These are phyloP conservation scores for Balakata baccata DNA, from an alignment of 345 rosid species.

Conservation along the genomic window DNA sequence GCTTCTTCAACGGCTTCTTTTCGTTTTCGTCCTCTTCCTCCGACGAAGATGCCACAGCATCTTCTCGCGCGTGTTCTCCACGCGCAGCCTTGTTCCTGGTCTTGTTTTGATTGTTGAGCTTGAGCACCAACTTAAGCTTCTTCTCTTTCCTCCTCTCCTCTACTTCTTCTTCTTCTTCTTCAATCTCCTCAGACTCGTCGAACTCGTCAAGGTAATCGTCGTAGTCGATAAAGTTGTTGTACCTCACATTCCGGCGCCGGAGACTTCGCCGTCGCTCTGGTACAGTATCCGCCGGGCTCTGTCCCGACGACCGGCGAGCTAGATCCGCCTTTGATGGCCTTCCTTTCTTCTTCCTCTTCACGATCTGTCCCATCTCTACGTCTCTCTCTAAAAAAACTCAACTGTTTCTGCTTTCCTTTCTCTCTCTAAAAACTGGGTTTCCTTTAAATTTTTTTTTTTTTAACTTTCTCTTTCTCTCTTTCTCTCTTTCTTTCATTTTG, in stretches of 20 bases:
- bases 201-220: slow-evolving; percentile 64
- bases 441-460: slow-evolving; percentile 28
- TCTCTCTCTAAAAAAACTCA: slow-evolving; percentile 23
- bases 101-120: slow-evolving; percentile 52
- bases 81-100: slow-evolving; percentile 28
- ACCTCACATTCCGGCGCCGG: slow-evolving; percentile 78
- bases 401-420: slow-evolving; percentile 1
- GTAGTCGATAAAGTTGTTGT: slow-evolving; percentile 61
- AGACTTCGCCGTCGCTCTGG: slow-evolving; percentile 57
- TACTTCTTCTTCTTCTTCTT: slow-evolving; percentile 19
- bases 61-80: slow-evolving; percentile 24
- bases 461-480: slow-evolving; percentile 20
- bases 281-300: slow-evolving; percentile 24
- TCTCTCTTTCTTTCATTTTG: slow-evolving; percentile 21
- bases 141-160: slow-evolving; percentile 60
- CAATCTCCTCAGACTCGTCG: slow-evolving; percentile 30
- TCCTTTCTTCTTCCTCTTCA: slow-evolving; percentile 90
- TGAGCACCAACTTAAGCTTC: slow-evolving; percentile 73
- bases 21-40: slow-evolving; percentile 37
- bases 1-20: slow-evolving; percentile 44
- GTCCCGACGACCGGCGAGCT: slow-evolving; percentile 36
- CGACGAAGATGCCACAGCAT: slow-evolving; percentile 14
- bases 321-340: slow-evolving; percentile 96
- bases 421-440: slow-evolving; percentile 35
- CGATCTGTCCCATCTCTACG: slow-evolving; percentile 78